Conservation (phyloP, 139 green algal genomes). For the Closterium sp. region DNA sequence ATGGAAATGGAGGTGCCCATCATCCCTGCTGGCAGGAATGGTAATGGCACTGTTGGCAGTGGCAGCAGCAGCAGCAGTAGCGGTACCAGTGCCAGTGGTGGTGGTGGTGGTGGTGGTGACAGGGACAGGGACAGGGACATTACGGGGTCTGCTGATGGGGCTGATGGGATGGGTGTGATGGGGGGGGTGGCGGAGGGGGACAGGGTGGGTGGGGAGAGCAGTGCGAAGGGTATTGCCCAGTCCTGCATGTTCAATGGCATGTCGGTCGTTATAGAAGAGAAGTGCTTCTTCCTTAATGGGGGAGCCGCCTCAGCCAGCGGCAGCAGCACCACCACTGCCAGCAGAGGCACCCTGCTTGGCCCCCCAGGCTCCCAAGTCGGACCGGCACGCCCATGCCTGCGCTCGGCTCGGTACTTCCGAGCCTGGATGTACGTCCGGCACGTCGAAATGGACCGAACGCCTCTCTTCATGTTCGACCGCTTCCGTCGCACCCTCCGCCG, state of each 20-base stretch:
- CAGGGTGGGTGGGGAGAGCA: not conserved
- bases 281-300: slow-evolving; percentile 9
- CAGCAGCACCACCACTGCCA: too few relatives aligned
- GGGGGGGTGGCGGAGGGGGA: not conserved
- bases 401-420: not conserved
- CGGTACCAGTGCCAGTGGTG: not conserved
- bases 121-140: too few relatives aligned
- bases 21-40: not conserved
- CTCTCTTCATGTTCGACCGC: not conserved
- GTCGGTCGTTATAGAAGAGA: slow-evolving; percentile 2
- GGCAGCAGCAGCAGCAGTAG: not conserved
- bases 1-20: slow-evolving; percentile 8
- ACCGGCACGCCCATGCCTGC: not conserved
- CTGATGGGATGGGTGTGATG: not conserved
- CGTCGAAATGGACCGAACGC: slow-evolving; percentile 5
- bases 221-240: not conserved
- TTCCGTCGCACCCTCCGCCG: not conserved
- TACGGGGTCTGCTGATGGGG: too few relatives aligned
- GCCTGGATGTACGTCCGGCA: slow-evolving; percentile 27
- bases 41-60: not conserved
- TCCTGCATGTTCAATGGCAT: slow-evolving; percentile 12
- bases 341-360: not conserved
- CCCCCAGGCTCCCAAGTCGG: not conserved
- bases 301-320: too few relatives aligned
- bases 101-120: not conserved